phyloP scores from a whole-genome alignment of 2,329 filamentous ascomycete species.

The Acrocalymma vagum region DNA sequence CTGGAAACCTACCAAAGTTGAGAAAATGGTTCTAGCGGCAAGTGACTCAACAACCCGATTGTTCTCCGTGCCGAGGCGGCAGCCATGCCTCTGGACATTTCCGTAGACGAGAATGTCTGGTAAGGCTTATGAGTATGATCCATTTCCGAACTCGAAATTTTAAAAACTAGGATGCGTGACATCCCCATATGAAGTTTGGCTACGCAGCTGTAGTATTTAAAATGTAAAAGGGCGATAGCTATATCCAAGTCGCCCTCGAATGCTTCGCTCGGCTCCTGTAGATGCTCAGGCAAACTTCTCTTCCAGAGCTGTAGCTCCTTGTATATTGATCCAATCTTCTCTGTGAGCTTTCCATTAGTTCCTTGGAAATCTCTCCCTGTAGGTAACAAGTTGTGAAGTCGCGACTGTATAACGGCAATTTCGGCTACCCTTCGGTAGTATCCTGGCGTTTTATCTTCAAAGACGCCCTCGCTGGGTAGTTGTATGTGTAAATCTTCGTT shows the following conservation, averaged over 20 bases:
- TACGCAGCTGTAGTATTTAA: conserved; percentile 3
- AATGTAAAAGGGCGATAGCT: conserved; percentile 6
- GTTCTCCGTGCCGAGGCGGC: conserved; percentile 2
- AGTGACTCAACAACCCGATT: not conserved
- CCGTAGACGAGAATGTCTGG: not conserved
- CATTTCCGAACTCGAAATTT: not conserved
- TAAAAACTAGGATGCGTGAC: not conserved
- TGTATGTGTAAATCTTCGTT: not conserved
- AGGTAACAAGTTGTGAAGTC: conserved; percentile 3
- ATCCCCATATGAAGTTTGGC: conserved; percentile 5
- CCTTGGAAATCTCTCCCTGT: not conserved
- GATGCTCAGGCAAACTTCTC: not conserved
- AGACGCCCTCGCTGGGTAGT: conserved; percentile 1
- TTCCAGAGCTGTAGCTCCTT: too few relatives aligned
- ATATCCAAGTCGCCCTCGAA: not conserved
- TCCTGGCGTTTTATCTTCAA: not conserved
- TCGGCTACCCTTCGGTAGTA: not conserved
- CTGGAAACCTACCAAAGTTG: conserved; percentile 7
- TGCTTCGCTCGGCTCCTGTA: not conserved
- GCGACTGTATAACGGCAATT: conserved; percentile 3
- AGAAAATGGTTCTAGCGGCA: conserved; percentile 3
- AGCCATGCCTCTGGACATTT: not conserved
- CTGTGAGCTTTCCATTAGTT: not conserved
- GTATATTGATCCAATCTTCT: not conserved
- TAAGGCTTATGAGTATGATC: too few relatives aligned